Percentiles rank a stretch among this genome's conserved stretches.
Conservation (phyloP, 441 rosid species). For the Viola pubescens region DNA sequence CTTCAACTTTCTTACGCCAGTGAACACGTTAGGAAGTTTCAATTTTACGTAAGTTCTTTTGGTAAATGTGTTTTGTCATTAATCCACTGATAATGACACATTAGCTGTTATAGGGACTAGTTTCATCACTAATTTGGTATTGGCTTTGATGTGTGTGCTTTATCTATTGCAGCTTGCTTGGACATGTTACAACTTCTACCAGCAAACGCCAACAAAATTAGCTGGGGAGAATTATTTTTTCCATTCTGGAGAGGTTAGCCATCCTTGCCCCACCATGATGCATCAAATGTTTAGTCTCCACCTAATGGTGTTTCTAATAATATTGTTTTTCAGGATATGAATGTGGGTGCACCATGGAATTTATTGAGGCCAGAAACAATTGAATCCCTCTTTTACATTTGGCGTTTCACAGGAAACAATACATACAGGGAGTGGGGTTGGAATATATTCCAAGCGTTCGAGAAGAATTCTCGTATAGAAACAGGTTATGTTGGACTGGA, state of each 20-base stretch:
- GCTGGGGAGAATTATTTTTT: constrained; percentile 97
- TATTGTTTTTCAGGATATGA: constrained; percentile 62
- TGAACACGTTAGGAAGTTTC: too few species aligned
- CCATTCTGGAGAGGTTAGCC: constrained; percentile 56
- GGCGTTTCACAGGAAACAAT: constrained; percentile 93
- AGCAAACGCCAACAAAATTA: constrained; percentile 80
- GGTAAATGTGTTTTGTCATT: too few species aligned
- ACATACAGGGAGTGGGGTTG: constrained; percentile 98
- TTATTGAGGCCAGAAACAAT: constrained; percentile 92
- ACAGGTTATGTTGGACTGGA: constrained; percentile 85
- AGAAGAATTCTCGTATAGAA: constrained; percentile 74
- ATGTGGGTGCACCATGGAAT: constrained; percentile 86
- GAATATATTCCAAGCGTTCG: constrained; percentile 95
- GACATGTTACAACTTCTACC: constrained; percentile 95
- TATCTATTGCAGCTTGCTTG: constrained; percentile 66
- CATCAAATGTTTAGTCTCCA: not conserved
- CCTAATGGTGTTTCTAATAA: not conserved
- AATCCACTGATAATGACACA: too few species aligned
- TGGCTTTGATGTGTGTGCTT: constrained; percentile 2
- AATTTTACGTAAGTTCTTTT: too few species aligned
- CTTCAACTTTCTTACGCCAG: too few species aligned
- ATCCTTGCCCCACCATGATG: not conserved
- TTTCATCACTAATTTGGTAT: not conserved
- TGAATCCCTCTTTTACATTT: constrained; percentile 89
- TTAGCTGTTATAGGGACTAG: too few species aligned